Percentiles rank a stretch among this genome's conserved stretches.
phyloP scores from a whole-genome alignment of 441 rosid genomes.

The Kokia cookei region DNA sequence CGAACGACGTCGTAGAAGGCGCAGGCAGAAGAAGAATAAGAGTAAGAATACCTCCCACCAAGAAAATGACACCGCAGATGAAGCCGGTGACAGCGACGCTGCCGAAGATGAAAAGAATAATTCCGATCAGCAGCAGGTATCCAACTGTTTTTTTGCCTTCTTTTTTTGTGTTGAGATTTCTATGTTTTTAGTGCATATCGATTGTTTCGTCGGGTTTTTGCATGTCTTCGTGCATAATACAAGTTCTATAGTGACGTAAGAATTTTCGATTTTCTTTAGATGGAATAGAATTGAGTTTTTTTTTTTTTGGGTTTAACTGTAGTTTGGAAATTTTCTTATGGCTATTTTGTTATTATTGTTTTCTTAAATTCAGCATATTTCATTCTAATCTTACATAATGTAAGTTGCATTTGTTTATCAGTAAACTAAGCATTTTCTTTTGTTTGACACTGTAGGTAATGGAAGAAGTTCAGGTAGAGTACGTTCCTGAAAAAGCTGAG shows the following conservation, averaged over 20 bases:
- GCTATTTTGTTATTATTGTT: not conserved
- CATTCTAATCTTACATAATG: not conserved
- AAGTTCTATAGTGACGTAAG: not conserved
- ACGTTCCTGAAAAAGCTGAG: conserved; percentile 83
- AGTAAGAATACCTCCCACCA: conserved; percentile 36
- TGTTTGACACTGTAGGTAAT: conserved; percentile 25
- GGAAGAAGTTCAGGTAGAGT: conserved; percentile 77
- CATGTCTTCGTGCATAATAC: not conserved
- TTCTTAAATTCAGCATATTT: not conserved
- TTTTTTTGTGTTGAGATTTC: not conserved
- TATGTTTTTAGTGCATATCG: not conserved
- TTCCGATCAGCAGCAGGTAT: conserved; percentile 37
- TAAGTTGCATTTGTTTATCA: not conserved
- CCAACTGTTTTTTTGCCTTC: not conserved
- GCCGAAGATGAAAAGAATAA: conserved; percentile 44
- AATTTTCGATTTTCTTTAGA: not conserved
- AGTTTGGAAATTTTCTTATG: not conserved
- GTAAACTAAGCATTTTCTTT: not conserved
- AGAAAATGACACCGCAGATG: conserved; percentile 2
- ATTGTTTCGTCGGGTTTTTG: not conserved
- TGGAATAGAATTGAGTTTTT: not conserved
- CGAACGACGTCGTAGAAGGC: conserved; percentile 91
- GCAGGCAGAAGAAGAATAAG: conserved; percentile 95
- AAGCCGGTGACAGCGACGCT: conserved; percentile 33
- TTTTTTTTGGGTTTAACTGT: not conserved